Evolutionary conservation across 1,284 basidiomycete species (phyloP).

Genomic region (Leccinum pachyderme): DNA sequence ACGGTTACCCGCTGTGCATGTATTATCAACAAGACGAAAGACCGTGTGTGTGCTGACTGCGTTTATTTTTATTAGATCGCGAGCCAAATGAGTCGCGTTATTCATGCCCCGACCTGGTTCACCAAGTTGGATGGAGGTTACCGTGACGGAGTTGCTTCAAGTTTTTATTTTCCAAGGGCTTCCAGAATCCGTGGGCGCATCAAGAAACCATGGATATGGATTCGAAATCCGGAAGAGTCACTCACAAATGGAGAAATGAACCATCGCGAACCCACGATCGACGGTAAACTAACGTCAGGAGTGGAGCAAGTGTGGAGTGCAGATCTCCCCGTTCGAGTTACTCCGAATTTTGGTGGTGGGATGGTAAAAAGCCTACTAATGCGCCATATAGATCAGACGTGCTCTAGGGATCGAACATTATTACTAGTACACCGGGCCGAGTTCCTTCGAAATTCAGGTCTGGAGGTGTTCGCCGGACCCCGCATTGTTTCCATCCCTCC

Average conservation of each 20-base stretch:
- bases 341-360: neutral
- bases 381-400: neutral
- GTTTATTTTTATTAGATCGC: too few species aligned
- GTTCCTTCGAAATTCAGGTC: neutral
- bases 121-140: neutral
- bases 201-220: neutral
- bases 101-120: neutral
- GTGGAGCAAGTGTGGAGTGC: neutral
- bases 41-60: neutral
- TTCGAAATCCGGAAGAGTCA: neutral
- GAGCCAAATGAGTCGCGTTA: neutral
- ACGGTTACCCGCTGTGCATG: neutral
- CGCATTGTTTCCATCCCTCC: neutral
- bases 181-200: neutral
- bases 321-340: constrained; percentile 4
- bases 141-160: neutral
- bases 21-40: neutral
- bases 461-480: neutral
- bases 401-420: neutral
- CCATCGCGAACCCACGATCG: constrained; percentile 16
- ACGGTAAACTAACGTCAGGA: constrained; percentile 4
- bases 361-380: neutral
- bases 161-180: neutral
- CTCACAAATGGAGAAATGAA: neutral
- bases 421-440: neutral